These are phyloP conservation scores for Psilocybe mexicana DNA, from an alignment of 1,284 basidiomycete species.

Conservation along the genomic window DNA sequence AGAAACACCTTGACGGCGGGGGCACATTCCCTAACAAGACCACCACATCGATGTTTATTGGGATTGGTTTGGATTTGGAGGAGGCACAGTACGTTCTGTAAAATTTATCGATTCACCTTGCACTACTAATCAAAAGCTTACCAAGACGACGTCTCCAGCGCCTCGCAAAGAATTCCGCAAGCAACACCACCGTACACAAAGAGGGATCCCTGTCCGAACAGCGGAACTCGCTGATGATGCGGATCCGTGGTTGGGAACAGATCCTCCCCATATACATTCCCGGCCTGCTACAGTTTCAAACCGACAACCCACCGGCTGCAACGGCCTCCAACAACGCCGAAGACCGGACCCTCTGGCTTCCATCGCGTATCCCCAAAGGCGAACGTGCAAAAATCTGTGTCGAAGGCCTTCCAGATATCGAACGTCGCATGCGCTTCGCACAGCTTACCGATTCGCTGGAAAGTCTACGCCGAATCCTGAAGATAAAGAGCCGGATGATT, in stretches of 20 bases:
- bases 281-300: not conserved
- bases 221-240: not conserved
- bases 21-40: conserved; percentile 10
- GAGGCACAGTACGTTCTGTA: conserved; percentile 16
- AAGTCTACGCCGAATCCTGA: not conserved
- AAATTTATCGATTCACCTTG: not conserved
- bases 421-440: not conserved
- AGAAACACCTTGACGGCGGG: not conserved
- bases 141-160: not conserved
- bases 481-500: conserved; percentile 1
- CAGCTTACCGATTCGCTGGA: not conserved
- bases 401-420: not conserved
- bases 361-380: not conserved
- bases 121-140: no score
- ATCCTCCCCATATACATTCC: not conserved
- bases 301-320: not conserved
- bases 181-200: not conserved
- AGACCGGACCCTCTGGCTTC: not conserved
- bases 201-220: not conserved
- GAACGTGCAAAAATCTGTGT: not conserved
- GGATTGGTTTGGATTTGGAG: conserved; percentile 13
- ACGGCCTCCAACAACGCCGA: not conserved
- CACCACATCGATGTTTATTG: conserved; percentile 8
- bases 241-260: not conserved
- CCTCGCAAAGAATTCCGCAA: not conserved